Percentiles rank a stretch among this genome's conserved stretches.
phyloP scores from a whole-genome alignment of 495 filamentous ascomycete species.

The Lasiosphaeria hispida region DNA sequence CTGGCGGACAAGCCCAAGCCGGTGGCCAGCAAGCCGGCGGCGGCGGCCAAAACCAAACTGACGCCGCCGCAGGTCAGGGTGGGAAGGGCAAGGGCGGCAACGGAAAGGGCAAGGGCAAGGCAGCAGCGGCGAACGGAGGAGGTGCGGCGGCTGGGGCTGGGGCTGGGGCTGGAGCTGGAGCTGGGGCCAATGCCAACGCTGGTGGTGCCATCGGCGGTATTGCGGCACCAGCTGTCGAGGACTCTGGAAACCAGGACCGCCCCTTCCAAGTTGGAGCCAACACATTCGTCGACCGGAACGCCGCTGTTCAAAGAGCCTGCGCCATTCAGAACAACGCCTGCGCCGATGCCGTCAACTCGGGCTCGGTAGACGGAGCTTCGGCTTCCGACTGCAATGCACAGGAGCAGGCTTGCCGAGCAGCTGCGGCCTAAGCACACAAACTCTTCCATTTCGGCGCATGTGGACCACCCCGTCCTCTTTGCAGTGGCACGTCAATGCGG shows the following conservation, averaged over 20 bases:
- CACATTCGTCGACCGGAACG: constrained; percentile 45
- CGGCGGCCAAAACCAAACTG: too few species aligned
- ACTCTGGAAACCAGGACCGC: constrained; percentile 41
- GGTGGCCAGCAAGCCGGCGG: constrained; percentile 15
- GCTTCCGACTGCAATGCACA: constrained; percentile 48
- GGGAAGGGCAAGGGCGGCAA: neutral
- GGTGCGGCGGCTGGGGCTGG: neutral
- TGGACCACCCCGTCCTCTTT: constrained; percentile 4
- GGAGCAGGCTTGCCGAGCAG: constrained; percentile 30
- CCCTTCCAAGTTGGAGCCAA: constrained; percentile 52
- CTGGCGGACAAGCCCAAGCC: neutral
- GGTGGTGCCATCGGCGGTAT: constrained; percentile 32
- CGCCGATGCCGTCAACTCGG: constrained; percentile 44
- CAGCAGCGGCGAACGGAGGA: neutral
- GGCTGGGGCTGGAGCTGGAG: neutral
- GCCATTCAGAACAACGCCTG: constrained; percentile 54
- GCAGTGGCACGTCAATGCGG: neutral
- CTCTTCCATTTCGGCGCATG: constrained; percentile 1
- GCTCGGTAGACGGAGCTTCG: constrained; percentile 27
- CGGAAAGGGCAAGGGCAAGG: constrained; percentile 12
- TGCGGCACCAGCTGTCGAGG: constrained; percentile 32
- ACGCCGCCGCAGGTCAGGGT: neutral
- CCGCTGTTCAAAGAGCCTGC: constrained; percentile 42
- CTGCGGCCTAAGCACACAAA: constrained; percentile 3
- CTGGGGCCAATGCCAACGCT: constrained; percentile 4